Evolutionary conservation across 2,329 filamentous ascomycete species (phyloP), one percentile per base, ranked within the genome.

Genomic region (Xylaria sp.): DNA sequence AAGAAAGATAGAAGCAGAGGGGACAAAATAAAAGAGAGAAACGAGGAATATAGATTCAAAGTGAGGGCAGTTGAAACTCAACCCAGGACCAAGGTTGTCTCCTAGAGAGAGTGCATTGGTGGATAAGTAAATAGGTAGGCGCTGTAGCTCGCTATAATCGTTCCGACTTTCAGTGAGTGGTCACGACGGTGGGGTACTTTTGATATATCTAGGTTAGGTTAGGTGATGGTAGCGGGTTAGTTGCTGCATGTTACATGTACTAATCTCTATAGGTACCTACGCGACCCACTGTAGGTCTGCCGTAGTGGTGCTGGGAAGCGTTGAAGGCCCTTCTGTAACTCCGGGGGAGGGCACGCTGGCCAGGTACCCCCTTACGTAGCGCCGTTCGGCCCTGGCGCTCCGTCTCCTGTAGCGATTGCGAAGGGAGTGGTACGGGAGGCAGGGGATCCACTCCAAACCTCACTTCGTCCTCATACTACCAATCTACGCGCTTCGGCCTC

Each of bases 381-480:
- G 28, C 32, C 51, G 51, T 41, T 65, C 62, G 56, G 51, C 28
- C 56, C 61, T 65, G 55, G 39, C 8, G 58, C 50, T 34, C 66
- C 51, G 48, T 46, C 66, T 57, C 66, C 66, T 18, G n/a, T 66
- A 66, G 55, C 37, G 10, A 25, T 61, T 70, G 67, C 13, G 59
- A 58, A 50, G 41, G 60, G 25, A 46, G 56, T 62, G 28, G 54
- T 64, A 46, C 62, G 57, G 62, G 46, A 62, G 62, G 50, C 54
- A 57, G 23, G 65, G 70, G 59, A 70, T 66, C 70, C 72, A 72
- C 72, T 71, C 72, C 60, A 71, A 77, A 76, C 75, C 75, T 77
- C 75, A 76, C 72, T 73, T 73, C 71, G 85, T 88, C 86, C 82
- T 88, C 86, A 87, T 81, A 82, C 83, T 83, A 85, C 80, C 81